phyloP scores from a whole-genome alignment of 768 basidiomycete species.

The Lactifluus echinatus region DNA sequence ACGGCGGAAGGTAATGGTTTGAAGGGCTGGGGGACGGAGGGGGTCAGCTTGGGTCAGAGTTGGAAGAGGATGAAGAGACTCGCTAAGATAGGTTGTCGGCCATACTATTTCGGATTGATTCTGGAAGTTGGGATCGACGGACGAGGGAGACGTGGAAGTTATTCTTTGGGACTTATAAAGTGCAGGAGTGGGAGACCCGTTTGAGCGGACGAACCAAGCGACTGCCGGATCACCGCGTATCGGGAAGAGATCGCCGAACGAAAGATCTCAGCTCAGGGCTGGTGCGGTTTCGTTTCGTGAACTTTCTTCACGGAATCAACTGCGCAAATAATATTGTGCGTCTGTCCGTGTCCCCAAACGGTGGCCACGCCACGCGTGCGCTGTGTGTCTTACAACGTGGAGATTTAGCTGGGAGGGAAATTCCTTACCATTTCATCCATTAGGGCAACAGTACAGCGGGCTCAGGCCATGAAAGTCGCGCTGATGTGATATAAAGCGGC shows the following conservation, averaged over 20 bases:
- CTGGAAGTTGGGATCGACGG: slow-evolving; percentile 25
- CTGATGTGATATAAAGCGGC: slow-evolving; percentile 13
- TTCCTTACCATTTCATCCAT: neutral
- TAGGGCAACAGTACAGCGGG: neutral
- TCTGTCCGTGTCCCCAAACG: slow-evolving; percentile 7
- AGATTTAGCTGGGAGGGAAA: neutral
- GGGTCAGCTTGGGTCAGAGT: neutral
- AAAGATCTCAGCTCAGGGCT: slow-evolving; percentile 24
- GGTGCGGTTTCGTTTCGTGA: slow-evolving; percentile 10
- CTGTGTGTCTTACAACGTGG: slow-evolving; percentile 15
- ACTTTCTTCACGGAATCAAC: slow-evolving; percentile 18
- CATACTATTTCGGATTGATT: slow-evolving; percentile 25
- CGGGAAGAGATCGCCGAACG: slow-evolving; percentile 26
- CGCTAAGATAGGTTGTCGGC: slow-evolving; percentile 30
- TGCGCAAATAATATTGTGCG: slow-evolving; percentile 13
- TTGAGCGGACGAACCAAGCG: slow-evolving; percentile 23
- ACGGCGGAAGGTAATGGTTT: slow-evolving; percentile 23
- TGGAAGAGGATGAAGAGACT: slow-evolving; percentile 17
- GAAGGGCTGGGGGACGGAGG: slow-evolving; percentile 22
- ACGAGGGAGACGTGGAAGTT: slow-evolving; percentile 22
- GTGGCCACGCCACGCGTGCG: slow-evolving; percentile 16
- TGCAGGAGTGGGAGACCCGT: slow-evolving; percentile 20
- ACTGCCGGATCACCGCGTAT: slow-evolving; percentile 32
- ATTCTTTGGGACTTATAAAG: slow-evolving; percentile 25
- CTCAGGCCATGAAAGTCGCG: slow-evolving; percentile 14